Base-by-base conservation (phyloP, 2,329 filamentous ascomycete species). In the Beauveria rudraprayagi region DNA sequence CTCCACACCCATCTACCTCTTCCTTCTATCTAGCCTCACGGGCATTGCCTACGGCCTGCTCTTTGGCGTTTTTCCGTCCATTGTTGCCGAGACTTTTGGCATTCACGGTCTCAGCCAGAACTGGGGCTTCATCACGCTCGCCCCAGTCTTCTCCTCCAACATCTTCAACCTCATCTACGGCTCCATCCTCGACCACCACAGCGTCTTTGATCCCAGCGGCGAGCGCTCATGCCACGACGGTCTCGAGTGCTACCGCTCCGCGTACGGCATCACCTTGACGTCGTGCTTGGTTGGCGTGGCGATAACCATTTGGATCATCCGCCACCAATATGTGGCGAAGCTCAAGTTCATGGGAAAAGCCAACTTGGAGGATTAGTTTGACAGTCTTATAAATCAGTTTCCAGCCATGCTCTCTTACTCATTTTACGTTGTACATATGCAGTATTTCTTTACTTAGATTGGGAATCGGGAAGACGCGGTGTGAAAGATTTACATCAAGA, bases 81-180 rank as follows among this genome's bases (percentile, higher is more conserved):
- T 97, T 19, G 84, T 90, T 10, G 91, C 92, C 7, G 92, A 97
- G 71, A 88, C 89, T 0, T 99, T 99, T 71, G 94, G 94, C 8
- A 89, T 97, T 28, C 83, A 88, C 63, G 93, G 92, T 1, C 80
- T 99, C 52, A 92, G 89, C 60, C 91, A 96, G 70, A 99, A 97
- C 70, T 99, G 94, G 93, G 94, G 94, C 16, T 88, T 89, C 67
- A 95, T 99, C 86, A 97, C 91, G 0, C 78, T 97, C 53, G 88
- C 91, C 3, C 92, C 93, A 0, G 91, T 96, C 3, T 75, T 96
- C 30, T 92, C 88, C 9, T 92, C 91, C 55, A 96, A 97, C 68
- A 73, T 96, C 24, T 97, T 96, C 80, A 99, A 97, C 71, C 76
- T 97, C 1, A 85, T 94, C 62, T 99, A 97, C 71, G 94, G 94